A percentile compares a stretch with the other conserved stretches of the same genome.
Conservation (phyloP, 1,284 basidiomycete genomes). For the Leccinum angustisporum region DNA sequence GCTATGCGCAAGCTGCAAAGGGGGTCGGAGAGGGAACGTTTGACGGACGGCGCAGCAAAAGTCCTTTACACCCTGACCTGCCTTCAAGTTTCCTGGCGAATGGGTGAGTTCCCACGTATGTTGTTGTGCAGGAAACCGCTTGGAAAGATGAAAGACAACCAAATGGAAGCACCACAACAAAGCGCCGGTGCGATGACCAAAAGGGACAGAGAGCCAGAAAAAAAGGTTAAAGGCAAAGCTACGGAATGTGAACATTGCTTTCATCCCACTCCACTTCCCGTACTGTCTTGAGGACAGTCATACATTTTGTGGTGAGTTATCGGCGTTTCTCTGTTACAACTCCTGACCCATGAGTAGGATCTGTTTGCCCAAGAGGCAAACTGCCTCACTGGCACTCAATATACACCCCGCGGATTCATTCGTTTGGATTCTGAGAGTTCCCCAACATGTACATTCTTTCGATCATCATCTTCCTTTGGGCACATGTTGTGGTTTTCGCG, state of each 20-base stretch:
- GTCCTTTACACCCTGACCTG: not conserved
- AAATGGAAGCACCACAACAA: slow-evolving; percentile 3
- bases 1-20: not conserved
- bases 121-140: not conserved
- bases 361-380: slow-evolving; percentile 6
- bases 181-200: not conserved
- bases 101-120: not conserved
- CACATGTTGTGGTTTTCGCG: slow-evolving; percentile 1
- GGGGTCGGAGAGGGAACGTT: not conserved
- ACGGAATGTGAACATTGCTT: not conserved
- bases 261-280: not conserved
- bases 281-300: slow-evolving; percentile 5
- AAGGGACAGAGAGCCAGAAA: not conserved
- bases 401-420: not conserved
- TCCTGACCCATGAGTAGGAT: not conserved
- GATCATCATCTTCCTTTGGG: not conserved
- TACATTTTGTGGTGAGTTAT: not conserved
- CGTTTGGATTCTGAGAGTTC: slow-evolving; percentile 4
- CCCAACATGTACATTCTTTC: not conserved
- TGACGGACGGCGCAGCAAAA: not conserved
- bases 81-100: not conserved
- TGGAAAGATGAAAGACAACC: not conserved
- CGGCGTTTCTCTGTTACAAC: not conserved
- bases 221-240: not conserved
- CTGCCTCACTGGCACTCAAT: not conserved